Percentiles rank a stretch among this genome's conserved stretches.
phyloP scores from a whole-genome alignment of 2,329 filamentous ascomycete species.

The Xylaria sp. region DNA sequence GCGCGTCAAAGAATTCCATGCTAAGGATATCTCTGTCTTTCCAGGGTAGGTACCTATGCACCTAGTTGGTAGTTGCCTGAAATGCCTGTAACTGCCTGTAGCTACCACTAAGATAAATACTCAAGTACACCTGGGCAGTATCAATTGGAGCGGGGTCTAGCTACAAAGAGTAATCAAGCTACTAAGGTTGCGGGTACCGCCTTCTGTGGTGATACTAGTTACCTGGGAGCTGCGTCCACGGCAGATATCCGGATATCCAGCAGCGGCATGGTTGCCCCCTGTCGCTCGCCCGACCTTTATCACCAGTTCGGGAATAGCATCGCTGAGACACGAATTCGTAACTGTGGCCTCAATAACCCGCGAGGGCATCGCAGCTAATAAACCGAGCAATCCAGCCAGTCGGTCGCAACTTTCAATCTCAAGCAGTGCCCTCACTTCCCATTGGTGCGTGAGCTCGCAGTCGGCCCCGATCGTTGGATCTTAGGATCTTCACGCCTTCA shows the following conservation, averaged over 20 bases:
- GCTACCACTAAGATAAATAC: neutral
- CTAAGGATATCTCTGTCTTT: too few relatives aligned
- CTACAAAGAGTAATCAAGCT: neutral
- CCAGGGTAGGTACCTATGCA: too few relatives aligned
- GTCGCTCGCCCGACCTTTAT: conserved; percentile 18
- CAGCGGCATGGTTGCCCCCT: conserved; percentile 18
- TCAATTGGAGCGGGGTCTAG: neutral
- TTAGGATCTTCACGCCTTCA: neutral
- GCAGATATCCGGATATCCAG: conserved; percentile 51
- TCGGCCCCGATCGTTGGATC: neutral
- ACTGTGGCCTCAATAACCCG: conserved; percentile 42
- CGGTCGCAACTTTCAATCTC: conserved; percentile 1
- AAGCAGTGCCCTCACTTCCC: neutral
- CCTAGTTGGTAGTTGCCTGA: too few relatives aligned
- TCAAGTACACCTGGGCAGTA: neutral
- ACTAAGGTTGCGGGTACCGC: too few relatives aligned
- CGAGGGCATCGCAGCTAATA: neutral
- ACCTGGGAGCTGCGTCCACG: conserved; percentile 35
- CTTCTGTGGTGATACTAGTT: too few relatives aligned
- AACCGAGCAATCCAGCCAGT: conserved; percentile 8
- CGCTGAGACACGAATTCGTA: conserved; percentile 39
- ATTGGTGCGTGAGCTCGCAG: conserved; percentile 7
- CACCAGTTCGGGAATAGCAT: conserved; percentile 42
- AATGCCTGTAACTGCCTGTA: neutral
- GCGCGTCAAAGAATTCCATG: conserved; percentile 37